Percentiles rank a stretch among this genome's conserved stretches.
These are phyloP conservation scores for Thyridium curvatum DNA, from an alignment of 2,329 filamentous ascomycete genomes.

Conservation along the genomic window DNA sequence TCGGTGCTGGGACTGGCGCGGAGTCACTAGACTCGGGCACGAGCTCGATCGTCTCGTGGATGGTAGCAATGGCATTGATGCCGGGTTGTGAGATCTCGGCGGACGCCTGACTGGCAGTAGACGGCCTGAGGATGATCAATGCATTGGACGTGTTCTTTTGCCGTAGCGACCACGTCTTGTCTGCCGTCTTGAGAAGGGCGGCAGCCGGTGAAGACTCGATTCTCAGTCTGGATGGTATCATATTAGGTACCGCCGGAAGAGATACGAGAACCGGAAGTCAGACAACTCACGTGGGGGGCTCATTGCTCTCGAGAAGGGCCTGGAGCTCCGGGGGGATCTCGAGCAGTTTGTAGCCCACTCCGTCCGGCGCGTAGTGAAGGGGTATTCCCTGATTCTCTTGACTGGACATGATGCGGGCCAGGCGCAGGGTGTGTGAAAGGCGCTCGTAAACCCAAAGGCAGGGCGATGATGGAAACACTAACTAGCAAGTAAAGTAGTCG, in stretches of 20 bases:
- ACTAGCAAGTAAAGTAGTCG: background rate
- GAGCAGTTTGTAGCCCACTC: conserved; percentile 51
- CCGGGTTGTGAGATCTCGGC: conserved; percentile 21
- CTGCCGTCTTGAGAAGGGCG: conserved; percentile 45
- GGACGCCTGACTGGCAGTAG: conserved; percentile 10
- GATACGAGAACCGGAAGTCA: background rate
- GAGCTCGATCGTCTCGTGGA: conserved; percentile 59
- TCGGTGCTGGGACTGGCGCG: conserved; percentile 19
- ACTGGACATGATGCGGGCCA: no score
- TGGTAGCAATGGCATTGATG: conserved; percentile 44
- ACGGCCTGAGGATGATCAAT: conserved; percentile 47
- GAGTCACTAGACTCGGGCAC: conserved; percentile 29
- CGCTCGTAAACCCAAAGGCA: no score
- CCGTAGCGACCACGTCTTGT: conserved; percentile 50
- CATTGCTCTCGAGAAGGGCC: conserved; percentile 45
- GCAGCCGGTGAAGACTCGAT: conserved; percentile 43
- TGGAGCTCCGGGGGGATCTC: conserved; percentile 56
- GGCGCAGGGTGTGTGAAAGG: no score
- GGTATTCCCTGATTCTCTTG: conserved; percentile 40
- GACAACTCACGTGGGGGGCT: conserved; percentile 47
- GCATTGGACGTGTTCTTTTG: conserved; percentile 65
- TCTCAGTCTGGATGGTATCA: conserved; percentile 31
- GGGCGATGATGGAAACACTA: no score
- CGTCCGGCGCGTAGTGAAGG: conserved; percentile 41
- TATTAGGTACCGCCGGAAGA: conserved; percentile 1